A percentile compares a stretch with the other conserved stretches of the same genome.
Conservation (phyloP, 176 grass and related monocot genomes). For the Panicum miliaceum region DNA sequence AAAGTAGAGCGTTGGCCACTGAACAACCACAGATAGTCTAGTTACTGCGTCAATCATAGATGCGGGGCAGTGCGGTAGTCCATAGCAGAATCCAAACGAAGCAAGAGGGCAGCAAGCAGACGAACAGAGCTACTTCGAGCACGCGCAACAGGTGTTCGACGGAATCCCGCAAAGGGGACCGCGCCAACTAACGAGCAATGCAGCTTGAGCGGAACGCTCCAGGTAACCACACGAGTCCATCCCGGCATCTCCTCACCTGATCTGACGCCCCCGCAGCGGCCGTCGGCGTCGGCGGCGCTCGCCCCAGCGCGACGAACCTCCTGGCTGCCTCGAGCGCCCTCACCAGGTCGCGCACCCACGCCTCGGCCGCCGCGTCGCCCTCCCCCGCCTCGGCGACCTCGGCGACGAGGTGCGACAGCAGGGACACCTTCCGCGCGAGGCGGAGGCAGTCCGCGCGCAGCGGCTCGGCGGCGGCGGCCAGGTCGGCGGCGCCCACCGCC, state of each 20-base stretch:
- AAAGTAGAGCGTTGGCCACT: neutral
- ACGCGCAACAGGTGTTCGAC: slow-evolving; percentile 33
- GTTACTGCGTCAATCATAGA: neutral
- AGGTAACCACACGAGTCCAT: neutral
- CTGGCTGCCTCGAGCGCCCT: slow-evolving; percentile 67
- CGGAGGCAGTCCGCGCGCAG: slow-evolving; percentile 76
- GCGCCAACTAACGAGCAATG: slow-evolving; percentile 49
- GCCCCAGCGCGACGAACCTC: slow-evolving; percentile 64
- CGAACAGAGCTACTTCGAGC: neutral
- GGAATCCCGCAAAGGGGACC: slow-evolving; percentile 16
- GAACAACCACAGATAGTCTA: neutral
- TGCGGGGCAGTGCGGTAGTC: neutral
- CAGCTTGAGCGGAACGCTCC: slow-evolving; percentile 17
- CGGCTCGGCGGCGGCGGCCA: slow-evolving; percentile 51
- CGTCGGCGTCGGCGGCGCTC: neutral
- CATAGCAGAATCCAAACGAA: neutral
- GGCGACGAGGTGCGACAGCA: slow-evolving; percentile 79
- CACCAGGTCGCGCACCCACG: slow-evolving; percentile 61
- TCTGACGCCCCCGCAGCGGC: slow-evolving; percentile 26
- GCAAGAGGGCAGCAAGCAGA: neutral
- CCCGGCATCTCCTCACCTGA: slow-evolving; percentile 41
- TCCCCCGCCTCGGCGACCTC: slow-evolving; percentile 58
- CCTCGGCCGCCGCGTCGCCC: neutral
- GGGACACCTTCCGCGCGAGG: slow-evolving; percentile 78
- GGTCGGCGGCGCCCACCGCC: slow-evolving; percentile 59